phyloP scores from a whole-genome alignment of 768 basidiomycete species.

The Mycena metata region DNA sequence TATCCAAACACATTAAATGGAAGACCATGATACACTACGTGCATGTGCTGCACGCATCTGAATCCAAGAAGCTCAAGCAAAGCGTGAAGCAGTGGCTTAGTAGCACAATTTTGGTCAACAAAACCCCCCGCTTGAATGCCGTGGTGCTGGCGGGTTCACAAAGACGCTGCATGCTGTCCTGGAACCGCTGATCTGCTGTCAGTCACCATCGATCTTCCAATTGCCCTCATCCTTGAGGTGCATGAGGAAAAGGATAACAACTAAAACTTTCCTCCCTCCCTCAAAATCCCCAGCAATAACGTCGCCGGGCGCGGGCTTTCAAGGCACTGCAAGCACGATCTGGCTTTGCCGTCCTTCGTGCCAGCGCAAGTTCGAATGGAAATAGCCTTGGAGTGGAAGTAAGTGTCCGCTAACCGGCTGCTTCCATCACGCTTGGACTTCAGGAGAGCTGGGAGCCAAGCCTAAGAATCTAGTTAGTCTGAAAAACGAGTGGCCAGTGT shows the following conservation, averaged over 20 bases:
- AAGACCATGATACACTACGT: not conserved
- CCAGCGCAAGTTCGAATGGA: not conserved
- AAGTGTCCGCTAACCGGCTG: not conserved
- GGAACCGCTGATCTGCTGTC: slow-evolving; percentile 22
- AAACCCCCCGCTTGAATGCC: not conserved
- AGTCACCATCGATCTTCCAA: slow-evolving; percentile 18
- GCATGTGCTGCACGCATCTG: not conserved
- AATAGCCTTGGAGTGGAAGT: not conserved
- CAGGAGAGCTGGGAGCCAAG: not conserved
- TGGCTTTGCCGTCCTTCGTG: too few relatives aligned
- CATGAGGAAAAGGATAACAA: slow-evolving; percentile 30
- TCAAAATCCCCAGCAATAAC: slow-evolving; percentile 23
- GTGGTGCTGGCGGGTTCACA: not conserved
- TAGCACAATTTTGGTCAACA: not conserved
- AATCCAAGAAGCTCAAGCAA: not conserved
- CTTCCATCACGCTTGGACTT: not conserved
- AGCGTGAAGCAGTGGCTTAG: not conserved
- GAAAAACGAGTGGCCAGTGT: not conserved
- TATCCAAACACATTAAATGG: not conserved
- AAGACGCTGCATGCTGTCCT: not conserved
- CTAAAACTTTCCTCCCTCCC: slow-evolving; percentile 42
- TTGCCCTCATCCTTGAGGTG: slow-evolving; percentile 1
- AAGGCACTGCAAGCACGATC: too few relatives aligned
- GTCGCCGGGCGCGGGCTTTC: slow-evolving; percentile 38
- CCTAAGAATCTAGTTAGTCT: not conserved